Percentiles rank a stretch among this genome's conserved stretches.
These are phyloP conservation scores for Botrytis galanthina DNA, from an alignment of 2,329 filamentous ascomycete species.

Conservation along the genomic window DNA sequence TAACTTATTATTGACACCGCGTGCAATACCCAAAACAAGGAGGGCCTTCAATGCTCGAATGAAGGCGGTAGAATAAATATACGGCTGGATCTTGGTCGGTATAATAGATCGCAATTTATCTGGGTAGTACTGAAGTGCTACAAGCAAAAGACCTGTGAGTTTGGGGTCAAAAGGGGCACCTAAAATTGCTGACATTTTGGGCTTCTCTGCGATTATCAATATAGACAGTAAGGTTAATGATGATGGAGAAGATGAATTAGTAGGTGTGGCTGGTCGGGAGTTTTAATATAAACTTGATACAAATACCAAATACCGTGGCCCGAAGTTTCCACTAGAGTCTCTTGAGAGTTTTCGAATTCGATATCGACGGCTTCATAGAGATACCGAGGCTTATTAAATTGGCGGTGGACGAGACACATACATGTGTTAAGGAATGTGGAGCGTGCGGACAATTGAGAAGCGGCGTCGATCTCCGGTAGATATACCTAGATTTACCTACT, in stretches of 20 bases:
- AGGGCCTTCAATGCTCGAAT: conserved; percentile 36
- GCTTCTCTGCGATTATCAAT: background rate
- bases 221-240: background rate
- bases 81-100: conserved; percentile 25
- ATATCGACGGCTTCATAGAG: background rate
- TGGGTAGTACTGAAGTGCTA: conserved; percentile 32
- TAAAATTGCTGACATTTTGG: conserved; percentile 4
- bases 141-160: conserved; percentile 29
- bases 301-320: background rate
- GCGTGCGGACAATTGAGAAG: background rate
- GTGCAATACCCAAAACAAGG: conserved; percentile 51
- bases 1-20: conserved; percentile 49
- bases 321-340: background rate
- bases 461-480: background rate
- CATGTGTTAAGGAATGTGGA: background rate
- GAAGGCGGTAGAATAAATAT: conserved; percentile 27
- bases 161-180: conserved; percentile 22
- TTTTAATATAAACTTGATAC: background rate
- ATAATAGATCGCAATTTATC: conserved; percentile 27
- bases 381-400: background rate
- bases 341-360: background rate
- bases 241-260: background rate
- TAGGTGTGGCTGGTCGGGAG: background rate
- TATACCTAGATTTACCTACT: background rate
- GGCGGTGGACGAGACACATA: background rate